Evolutionary conservation across 2,329 filamentous ascomycete species (phyloP).

Genomic region (Cryphonectria nitschkei): DNA sequence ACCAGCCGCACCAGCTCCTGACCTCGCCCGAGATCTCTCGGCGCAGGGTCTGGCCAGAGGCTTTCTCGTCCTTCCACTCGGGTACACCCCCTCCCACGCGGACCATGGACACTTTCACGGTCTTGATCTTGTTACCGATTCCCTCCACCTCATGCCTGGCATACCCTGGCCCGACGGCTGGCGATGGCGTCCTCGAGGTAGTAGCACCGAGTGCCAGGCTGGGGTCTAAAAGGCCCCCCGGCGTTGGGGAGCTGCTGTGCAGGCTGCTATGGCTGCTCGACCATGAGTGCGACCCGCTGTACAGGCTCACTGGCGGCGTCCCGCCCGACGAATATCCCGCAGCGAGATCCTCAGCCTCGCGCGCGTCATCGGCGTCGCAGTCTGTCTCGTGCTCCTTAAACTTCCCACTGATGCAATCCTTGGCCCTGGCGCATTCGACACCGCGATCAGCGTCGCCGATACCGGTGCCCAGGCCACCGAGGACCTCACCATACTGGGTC

Average conservation of each 20-base stretch:
- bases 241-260: slow-evolving; percentile 28
- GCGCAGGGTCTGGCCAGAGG: slow-evolving; percentile 65
- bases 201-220: slow-evolving; percentile 25
- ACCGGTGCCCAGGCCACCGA: slow-evolving; percentile 80
- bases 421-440: slow-evolving; percentile 82
- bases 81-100: slow-evolving; percentile 82
- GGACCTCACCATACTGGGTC: slow-evolving; percentile 78
- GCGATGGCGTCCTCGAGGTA: slow-evolving; percentile 48
- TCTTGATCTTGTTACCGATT: slow-evolving; percentile 85
- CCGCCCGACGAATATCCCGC: slow-evolving; percentile 21
- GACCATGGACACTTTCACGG: slow-evolving; percentile 82
- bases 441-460: slow-evolving; percentile 88
- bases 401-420: slow-evolving; percentile 73
- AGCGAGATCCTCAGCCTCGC: slow-evolving; percentile 45
- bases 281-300: slow-evolving; percentile 30
- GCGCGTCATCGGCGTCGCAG: slow-evolving; percentile 77
- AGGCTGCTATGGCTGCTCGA: slow-evolving; percentile 28
- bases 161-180: slow-evolving; percentile 71
- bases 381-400: slow-evolving; percentile 84
- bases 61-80: slow-evolving; percentile 80
- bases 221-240: slow-evolving; percentile 37
- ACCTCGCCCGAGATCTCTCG: slow-evolving; percentile 70
- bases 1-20: slow-evolving; percentile 94
- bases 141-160: slow-evolving; percentile 87
- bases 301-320: slow-evolving; percentile 22